Evolutionary conservation across 2,329 filamentous ascomycete species (phyloP).

Genomic region (Trichoderma guizhouense): DNA sequence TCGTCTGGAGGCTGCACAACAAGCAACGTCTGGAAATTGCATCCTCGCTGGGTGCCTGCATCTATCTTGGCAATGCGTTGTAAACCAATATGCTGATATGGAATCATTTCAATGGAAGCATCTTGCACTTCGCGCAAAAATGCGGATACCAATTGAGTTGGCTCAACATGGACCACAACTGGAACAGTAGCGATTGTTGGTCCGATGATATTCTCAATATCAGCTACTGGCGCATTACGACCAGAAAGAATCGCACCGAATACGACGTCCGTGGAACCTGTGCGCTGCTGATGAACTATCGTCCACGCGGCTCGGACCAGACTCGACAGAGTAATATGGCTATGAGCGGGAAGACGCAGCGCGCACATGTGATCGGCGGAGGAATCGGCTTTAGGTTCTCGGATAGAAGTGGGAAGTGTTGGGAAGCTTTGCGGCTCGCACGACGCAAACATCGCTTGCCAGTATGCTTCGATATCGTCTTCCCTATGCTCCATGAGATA

Average conservation of each 20-base stretch:
- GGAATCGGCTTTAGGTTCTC: background rate
- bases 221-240: conserved; percentile 25
- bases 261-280: conserved; percentile 37
- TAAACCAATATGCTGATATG: conserved; percentile 21
- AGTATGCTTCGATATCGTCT: background rate
- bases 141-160: background rate
- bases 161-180: conserved; percentile 33
- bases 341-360: background rate
- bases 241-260: conserved; percentile 44
- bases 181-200: conserved; percentile 42
- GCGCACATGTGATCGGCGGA: background rate
- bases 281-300: conserved; percentile 47
- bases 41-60: conserved; percentile 19
- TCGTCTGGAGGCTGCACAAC: conserved; percentile 25
- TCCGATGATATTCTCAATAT: conserved; percentile 22
- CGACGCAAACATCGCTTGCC: background rate
- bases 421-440: background rate
- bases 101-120: conserved; percentile 21
- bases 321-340: conserved; percentile 13
- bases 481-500: background rate
- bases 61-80: conserved; percentile 22
- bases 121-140: conserved; percentile 19
- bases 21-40: conserved; percentile 29
- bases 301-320: conserved; percentile 42
- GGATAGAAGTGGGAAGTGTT: background rate